phyloP scores from a whole-genome alignment of 805 yeast genomes.

The Metschnikowia peoriensis region DNA sequence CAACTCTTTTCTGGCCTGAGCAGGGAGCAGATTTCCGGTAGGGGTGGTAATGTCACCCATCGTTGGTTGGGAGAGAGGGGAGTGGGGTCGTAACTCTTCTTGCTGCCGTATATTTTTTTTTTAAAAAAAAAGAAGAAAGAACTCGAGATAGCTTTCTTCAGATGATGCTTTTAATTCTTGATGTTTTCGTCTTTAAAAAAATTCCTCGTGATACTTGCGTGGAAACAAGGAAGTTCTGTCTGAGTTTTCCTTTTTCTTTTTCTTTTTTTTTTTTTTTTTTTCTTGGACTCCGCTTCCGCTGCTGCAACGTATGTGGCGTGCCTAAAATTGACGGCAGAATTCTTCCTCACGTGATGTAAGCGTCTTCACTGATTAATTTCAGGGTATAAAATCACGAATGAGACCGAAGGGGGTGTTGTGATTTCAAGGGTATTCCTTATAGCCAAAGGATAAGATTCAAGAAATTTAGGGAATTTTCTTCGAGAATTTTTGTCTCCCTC shows the following conservation, averaged over 20 bases:
- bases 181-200: not conserved
- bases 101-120: not conserved
- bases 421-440: not conserved
- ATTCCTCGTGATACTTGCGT: not conserved
- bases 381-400: too few species aligned
- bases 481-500: not conserved
- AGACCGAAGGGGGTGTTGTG: too few species aligned
- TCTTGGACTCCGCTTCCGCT: not conserved
- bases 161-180: not conserved
- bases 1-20: slow-evolving; percentile 12
- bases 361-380: too few species aligned
- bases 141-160: not conserved
- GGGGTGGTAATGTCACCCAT: not conserved
- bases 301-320: not conserved
- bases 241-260: not conserved
- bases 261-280: not conserved
- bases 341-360: too few species aligned
- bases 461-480: too few species aligned
- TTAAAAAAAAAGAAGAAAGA: too few species aligned
- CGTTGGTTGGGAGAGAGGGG: not conserved
- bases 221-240: not conserved
- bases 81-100: not conserved
- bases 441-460: not conserved
- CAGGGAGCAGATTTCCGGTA: not conserved
- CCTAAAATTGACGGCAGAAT: not conserved